A percentile compares a stretch with the other conserved stretches of the same genome.
Evolutionary conservation across 306 rosid species (phyloP).

Genomic region (Gleditsia sinensis): DNA sequence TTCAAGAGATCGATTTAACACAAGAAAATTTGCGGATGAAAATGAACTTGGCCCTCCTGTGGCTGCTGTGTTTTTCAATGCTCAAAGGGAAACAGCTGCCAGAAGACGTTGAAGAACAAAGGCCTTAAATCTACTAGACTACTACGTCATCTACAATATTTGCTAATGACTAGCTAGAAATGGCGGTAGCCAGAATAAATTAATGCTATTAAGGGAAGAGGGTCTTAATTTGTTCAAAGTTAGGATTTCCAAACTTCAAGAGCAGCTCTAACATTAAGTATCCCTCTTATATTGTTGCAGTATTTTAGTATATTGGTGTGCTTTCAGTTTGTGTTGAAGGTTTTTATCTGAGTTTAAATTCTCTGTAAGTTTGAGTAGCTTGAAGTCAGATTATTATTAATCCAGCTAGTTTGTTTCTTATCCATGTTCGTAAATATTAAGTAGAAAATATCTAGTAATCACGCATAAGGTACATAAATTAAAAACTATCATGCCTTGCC

Average conservation of each 20-base stretch:
- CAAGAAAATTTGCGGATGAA: slow-evolving; percentile 59
- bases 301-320: background rate
- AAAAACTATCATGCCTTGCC: no score
- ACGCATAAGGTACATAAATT: no score
- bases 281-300: background rate
- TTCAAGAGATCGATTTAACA: slow-evolving; percentile 62
- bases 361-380: background rate
- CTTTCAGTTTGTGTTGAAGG: background rate
- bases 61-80: slow-evolving; percentile 88
- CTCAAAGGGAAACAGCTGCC: slow-evolving; percentile 86
- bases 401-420: no score
- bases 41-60: slow-evolving; percentile 81
- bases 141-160: no score
- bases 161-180: no score
- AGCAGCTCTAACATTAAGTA: background rate
- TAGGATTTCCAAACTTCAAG: background rate
- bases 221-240: background rate
- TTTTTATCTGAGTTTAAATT: background rate
- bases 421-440: no score
- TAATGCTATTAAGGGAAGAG: background rate
- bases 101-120: slow-evolving; percentile 84
- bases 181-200: slow-evolving; percentile 8
- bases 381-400: background rate
- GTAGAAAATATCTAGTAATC: no score
- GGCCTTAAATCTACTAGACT: no score